Evolutionary conservation across 1,139 yeast genomes (phyloP).

Genomic region (Hansenula lynferdii): DNA sequence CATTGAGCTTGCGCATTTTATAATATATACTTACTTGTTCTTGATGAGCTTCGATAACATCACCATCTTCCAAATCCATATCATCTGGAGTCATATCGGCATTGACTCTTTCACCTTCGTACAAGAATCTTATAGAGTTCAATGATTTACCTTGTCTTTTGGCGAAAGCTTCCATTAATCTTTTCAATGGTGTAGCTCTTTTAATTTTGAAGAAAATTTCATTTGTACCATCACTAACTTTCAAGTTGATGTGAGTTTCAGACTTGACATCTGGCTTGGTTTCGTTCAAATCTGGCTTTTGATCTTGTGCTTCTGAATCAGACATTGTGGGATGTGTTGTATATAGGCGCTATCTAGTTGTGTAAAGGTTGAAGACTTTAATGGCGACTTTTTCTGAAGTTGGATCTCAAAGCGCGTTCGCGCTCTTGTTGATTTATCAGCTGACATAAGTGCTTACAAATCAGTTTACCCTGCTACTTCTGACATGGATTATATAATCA

Average conservation of each 20-base stretch:
- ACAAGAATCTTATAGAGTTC: conserved; percentile 78
- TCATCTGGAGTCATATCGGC: conserved; percentile 93
- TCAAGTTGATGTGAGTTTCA: conserved; percentile 80
- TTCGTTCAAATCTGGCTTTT: conserved; percentile 29
- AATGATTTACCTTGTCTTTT: conserved; percentile 93
- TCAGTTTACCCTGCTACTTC: too few relatives aligned
- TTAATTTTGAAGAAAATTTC: conserved; percentile 96
- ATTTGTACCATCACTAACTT: conserved; percentile 88
- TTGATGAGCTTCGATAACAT: conserved; percentile 96
- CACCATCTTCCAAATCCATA: conserved; percentile 91
- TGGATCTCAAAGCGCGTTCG: too few relatives aligned
- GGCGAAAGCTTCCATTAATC: conserved; percentile 97
- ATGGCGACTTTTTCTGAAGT: neutral
- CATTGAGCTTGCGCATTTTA: too few relatives aligned
- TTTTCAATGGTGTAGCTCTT: conserved; percentile 85
- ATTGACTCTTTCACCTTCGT: conserved; percentile 88
- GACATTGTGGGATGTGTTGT: conserved; percentile 22
- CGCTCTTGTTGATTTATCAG: too few relatives aligned
- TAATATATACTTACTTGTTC: conserved; percentile 68
- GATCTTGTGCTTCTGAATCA: conserved; percentile 25
- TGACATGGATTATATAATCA: too few relatives aligned
- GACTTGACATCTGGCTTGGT: conserved; percentile 60
- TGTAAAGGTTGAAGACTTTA: neutral
- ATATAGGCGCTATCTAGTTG: neutral
- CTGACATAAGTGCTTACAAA: too few relatives aligned